Evolutionary conservation across 75 land plant species (phyloP), one percentile per base, ranked within the genome.

Genomic region (Isoetes taiwanensis): DNA sequence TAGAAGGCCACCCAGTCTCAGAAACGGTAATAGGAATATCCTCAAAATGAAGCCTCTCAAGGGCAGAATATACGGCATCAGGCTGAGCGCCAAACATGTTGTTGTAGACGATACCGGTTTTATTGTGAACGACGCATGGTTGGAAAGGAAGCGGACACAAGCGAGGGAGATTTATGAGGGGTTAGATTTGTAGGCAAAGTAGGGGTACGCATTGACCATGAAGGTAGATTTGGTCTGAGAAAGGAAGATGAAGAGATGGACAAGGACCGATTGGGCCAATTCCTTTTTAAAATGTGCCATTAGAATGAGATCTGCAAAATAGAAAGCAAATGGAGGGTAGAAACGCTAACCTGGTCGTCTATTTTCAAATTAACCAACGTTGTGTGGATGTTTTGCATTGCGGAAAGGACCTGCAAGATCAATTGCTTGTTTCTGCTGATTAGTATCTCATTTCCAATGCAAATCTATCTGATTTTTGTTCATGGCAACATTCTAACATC

Each of bases 351-450:
- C 2, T 28, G 16, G 59, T 31, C 21, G 12, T 59, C 29, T 1
- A 72, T 58, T 19, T 12, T 26, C 2, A 58, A 56, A 0, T 52
- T 46, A 0, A 52, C 30, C 0, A 79, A 31, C 21, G 72, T 65
- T 0, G 35, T 31, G 30, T 64, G 43, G 8, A 80, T 30, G 34
- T 66, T 65, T 56, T 57, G 31, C 73, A 80, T 70, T 31, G 72
- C 79, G 1, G 57, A 64, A 1, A 60, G 3, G 2, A 80, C 39
- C 16, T 31, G 12, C 1, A 4, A 12, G 31, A n/a, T n/a, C n/a
- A n/a, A n/a, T n/a, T n/a, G n/a, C n/a, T n/a, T n/a, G n/a, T n/a
- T n/a, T n/a, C n/a, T n/a, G n/a, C n/a, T n/a, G n/a, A n/a, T n/a
- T n/a, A n/a, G n/a, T n/a, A n/a, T n/a, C n/a, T n/a, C n/a, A n/a